Conservation (phyloP, 345 rosid genomes). For the Heritiera littoralis region DNA sequence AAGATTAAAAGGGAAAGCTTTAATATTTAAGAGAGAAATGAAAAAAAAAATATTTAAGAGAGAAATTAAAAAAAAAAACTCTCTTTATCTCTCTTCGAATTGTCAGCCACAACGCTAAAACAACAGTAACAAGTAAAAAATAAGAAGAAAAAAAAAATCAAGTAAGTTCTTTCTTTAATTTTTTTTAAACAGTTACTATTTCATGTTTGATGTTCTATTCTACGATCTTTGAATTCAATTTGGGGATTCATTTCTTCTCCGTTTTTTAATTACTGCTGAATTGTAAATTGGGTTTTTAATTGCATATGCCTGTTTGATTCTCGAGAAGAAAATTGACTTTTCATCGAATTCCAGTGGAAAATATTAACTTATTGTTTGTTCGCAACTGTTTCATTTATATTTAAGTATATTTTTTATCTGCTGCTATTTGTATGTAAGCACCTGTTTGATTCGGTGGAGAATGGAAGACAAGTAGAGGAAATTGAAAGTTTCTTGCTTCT, state of each 20-base stretch:
- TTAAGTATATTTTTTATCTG: no score
- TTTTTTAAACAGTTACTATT: not conserved
- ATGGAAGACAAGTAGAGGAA: not conserved
- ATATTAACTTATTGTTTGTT: not conserved
- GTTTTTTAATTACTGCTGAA: not conserved
- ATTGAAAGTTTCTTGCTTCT: not conserved
- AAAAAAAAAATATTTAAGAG: no score
- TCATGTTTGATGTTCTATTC: not conserved
- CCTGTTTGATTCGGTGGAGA: not conserved
- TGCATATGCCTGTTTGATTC: not conserved
- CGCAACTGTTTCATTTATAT: not conserved
- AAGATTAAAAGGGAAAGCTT: no score
- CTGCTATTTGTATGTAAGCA: not conserved
- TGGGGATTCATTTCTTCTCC: not conserved
- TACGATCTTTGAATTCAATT: not conserved
- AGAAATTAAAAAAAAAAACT: not conserved
- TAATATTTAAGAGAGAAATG: no score
- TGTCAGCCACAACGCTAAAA: not conserved
- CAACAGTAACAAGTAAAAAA: not conserved
- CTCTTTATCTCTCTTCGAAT: not conserved
- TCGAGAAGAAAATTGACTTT: not conserved
- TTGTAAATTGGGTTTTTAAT: not conserved
- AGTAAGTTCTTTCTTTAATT: constrained; percentile 4
- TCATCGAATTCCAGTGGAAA: no score
- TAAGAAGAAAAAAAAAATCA: not conserved